A percentile compares a stretch with the other conserved stretches of the same genome.
Evolutionary conservation across 495 filamentous ascomycete species (phyloP).

Genomic region (Aspergillus nidulans): DNA sequence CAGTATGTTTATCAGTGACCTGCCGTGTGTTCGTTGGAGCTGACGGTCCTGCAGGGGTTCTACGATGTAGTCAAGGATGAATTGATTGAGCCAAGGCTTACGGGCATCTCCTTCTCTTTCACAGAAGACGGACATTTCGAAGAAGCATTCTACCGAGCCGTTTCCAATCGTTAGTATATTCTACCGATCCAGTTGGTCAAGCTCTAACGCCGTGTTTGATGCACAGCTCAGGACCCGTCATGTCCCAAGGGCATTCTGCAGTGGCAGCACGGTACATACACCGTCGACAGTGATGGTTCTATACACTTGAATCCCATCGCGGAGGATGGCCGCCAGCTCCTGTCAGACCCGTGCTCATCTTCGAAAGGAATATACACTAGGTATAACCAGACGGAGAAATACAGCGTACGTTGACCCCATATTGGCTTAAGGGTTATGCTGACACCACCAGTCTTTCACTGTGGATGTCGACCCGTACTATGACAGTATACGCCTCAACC

Average conservation of each 20-base stretch:
- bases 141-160: conserved; percentile 66
- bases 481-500: conserved; percentile 58
- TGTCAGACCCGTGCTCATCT: conserved; percentile 61
- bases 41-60: conserved; percentile 51
- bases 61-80: conserved; percentile 67
- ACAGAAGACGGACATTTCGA: conserved; percentile 68
- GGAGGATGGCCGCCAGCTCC: conserved; percentile 67
- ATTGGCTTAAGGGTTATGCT: conserved; percentile 6
- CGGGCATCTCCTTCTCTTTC: conserved; percentile 82
- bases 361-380: conserved; percentile 55
- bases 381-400: conserved; percentile 64
- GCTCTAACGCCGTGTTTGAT: background rate
- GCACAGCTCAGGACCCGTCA: conserved; percentile 53
- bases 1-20: conserved; percentile 44
- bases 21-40: background rate
- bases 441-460: conserved; percentile 51
- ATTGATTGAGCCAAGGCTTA: conserved; percentile 63
- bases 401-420: conserved; percentile 45
- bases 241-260: conserved; percentile 71
- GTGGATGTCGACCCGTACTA: conserved; percentile 60
- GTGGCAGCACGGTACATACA: conserved; percentile 71
- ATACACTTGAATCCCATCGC: conserved; percentile 58
- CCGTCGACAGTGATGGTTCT: conserved; percentile 51
- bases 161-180: conserved; percentile 63
- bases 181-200: background rate